Evolutionary conservation across 106 monocot species (phyloP).

Genomic region (Acorus gramineus): DNA sequence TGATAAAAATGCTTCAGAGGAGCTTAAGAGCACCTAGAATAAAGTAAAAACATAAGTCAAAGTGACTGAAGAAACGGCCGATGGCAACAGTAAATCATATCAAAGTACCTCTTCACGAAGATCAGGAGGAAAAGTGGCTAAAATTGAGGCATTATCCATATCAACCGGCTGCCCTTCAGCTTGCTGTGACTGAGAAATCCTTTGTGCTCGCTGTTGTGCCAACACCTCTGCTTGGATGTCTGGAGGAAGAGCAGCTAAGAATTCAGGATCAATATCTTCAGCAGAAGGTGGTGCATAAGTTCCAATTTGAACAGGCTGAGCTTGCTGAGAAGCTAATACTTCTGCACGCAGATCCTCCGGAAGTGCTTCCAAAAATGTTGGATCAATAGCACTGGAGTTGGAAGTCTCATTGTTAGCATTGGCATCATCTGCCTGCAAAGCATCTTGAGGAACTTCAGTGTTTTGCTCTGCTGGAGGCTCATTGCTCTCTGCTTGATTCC

Average conservation of each 20-base stretch:
- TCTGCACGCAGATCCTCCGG: slow-evolving; percentile 78
- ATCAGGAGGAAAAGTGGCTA: slow-evolving; percentile 79
- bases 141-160: slow-evolving; percentile 85
- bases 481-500: slow-evolving; percentile 17
- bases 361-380: slow-evolving; percentile 71
- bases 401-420: slow-evolving; percentile 30
- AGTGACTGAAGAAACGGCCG: too few species aligned
- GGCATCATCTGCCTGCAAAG: slow-evolving; percentile 19
- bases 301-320: slow-evolving; percentile 24
- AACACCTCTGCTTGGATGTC: slow-evolving; percentile 81
- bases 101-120: slow-evolving; percentile 54
- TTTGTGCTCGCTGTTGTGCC: slow-evolving; percentile 66
- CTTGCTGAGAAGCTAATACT: slow-evolving; percentile 64
- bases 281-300: slow-evolving; percentile 36
- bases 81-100: too few species aligned
- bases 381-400: slow-evolving; percentile 61
- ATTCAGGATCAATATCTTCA: slow-evolving; percentile 82
- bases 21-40: slow-evolving; percentile 62
- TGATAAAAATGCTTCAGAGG: slow-evolving; percentile 69
- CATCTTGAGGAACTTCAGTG: slow-evolving; percentile 14
- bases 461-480: slow-evolving; percentile 13
- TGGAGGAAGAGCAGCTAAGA: slow-evolving; percentile 76
- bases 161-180: slow-evolving; percentile 57
- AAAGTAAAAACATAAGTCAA: background rate
- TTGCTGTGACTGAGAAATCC: slow-evolving; percentile 33